These are phyloP conservation scores for Nothophaeocryptopus gaeumannii DNA, from an alignment of 2,329 filamentous ascomycete genomes.

Conservation along the genomic window DNA sequence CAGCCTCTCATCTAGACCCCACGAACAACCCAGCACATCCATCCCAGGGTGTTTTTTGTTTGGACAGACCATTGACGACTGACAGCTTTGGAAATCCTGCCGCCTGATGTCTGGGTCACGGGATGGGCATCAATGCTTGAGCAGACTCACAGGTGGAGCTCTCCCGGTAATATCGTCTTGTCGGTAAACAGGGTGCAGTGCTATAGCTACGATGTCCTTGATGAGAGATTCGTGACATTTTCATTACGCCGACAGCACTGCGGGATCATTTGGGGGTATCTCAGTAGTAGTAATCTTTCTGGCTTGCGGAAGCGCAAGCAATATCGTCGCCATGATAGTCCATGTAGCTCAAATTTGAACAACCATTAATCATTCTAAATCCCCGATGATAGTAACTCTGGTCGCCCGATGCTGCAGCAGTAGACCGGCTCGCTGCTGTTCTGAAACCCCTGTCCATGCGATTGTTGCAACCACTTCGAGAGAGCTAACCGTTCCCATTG, in stretches of 20 bases:
- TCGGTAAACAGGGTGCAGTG: background rate
- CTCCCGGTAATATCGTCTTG: no score
- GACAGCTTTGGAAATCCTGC: conserved; percentile 8
- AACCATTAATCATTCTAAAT: conserved; percentile 1
- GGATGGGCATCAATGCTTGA: background rate
- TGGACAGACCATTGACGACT: conserved; percentile 7
- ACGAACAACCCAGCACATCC: conserved; percentile 4
- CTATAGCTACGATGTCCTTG: conserved; percentile 5
- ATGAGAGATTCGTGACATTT: conserved; percentile 2
- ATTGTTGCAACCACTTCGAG: no score
- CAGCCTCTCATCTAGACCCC: conserved; percentile 5
- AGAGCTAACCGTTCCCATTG: no score
- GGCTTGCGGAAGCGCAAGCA: background rate
- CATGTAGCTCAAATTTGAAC: background rate
- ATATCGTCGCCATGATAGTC: background rate
- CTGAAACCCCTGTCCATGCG: background rate
- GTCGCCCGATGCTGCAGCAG: conserved; percentile 4
- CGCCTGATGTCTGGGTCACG: conserved; percentile 7
- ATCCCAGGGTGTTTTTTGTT: background rate
- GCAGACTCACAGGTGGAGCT: background rate
- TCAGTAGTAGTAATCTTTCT: background rate
- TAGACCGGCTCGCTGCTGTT: conserved; percentile 9
- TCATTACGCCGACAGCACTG: conserved; percentile 9
- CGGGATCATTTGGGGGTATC: conserved; percentile 6
- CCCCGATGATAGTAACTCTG: background rate